These are phyloP conservation scores for Flammula alnicola DNA, from an alignment of 1,284 basidiomycete genomes.

Conservation along the genomic window DNA sequence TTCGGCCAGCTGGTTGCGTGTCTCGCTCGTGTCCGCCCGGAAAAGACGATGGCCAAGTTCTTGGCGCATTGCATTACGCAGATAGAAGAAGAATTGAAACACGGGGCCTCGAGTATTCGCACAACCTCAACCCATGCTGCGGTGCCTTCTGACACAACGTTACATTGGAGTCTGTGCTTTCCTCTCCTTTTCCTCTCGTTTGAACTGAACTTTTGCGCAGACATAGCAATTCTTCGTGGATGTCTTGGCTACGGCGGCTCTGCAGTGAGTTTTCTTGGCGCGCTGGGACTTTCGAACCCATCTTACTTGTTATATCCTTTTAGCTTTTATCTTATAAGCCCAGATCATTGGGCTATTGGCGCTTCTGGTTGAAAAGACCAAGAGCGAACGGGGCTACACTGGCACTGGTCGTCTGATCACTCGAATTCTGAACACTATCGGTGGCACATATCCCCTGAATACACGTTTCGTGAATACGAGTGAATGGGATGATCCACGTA, in stretches of 20 bases:
- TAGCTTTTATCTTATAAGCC: slow-evolving; percentile 75
- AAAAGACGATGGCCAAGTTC: slow-evolving; percentile 81
- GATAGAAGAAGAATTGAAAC: slow-evolving; percentile 85
- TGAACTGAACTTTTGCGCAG: slow-evolving; percentile 39
- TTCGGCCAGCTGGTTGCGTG: slow-evolving; percentile 91
- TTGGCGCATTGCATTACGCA: slow-evolving; percentile 81
- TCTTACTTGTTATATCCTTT: slow-evolving; percentile 7
- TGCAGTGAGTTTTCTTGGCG: slow-evolving; percentile 62
- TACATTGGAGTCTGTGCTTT: slow-evolving; percentile 88
- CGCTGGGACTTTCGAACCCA: too few relatives aligned
- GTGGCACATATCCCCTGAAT: slow-evolving; percentile 81
- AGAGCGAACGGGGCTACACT: slow-evolving; percentile 90
- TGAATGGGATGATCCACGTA: slow-evolving; percentile 82
- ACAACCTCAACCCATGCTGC: slow-evolving; percentile 88
- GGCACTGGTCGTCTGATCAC: slow-evolving; percentile 83
- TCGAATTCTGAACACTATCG: slow-evolving; percentile 78
- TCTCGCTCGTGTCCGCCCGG: slow-evolving; percentile 81
- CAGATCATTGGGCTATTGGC: slow-evolving; percentile 73
- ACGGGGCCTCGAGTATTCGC: slow-evolving; percentile 90
- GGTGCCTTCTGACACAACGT: slow-evolving; percentile 86
- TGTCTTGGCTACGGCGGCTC: slow-evolving; percentile 76
- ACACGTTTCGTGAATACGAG: slow-evolving; percentile 83
- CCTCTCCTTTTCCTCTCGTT: background rate
- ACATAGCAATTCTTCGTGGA: slow-evolving; percentile 79
- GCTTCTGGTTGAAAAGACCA: slow-evolving; percentile 79